A percentile compares a stretch with the other conserved stretches of the same genome.
These are phyloP conservation scores for Tulasnella sp. DNA, from an alignment of 768 basidiomycete genomes.

Conservation along the genomic window DNA sequence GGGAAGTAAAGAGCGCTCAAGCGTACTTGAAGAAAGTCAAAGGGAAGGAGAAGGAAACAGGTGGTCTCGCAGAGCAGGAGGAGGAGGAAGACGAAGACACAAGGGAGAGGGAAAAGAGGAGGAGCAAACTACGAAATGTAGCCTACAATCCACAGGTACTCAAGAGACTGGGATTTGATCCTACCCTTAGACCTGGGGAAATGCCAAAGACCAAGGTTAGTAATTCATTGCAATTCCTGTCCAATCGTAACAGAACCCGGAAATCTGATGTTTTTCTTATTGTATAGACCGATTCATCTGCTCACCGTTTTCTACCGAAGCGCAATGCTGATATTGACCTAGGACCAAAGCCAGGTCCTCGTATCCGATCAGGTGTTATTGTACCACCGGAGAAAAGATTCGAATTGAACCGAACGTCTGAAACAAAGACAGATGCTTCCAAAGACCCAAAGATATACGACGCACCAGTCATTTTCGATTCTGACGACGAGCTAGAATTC, in stretches of 20 bases:
- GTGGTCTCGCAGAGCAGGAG: slow-evolving; percentile 34
- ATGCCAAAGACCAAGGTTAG: slow-evolving; percentile 30
- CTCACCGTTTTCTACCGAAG: neutral
- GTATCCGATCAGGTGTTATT: slow-evolving; percentile 47
- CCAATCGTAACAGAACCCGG: neutral
- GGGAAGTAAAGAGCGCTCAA: slow-evolving; percentile 28
- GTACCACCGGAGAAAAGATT: slow-evolving; percentile 27
- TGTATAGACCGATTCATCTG: slow-evolving; percentile 2
- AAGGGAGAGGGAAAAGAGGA: slow-evolving; percentile 16
- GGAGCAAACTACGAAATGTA: slow-evolving; percentile 29
- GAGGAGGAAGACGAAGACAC: slow-evolving; percentile 33
- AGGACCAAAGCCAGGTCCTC: slow-evolving; percentile 50
- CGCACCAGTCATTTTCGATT: too few species aligned
- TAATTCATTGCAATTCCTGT: neutral
- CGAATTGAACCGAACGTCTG: slow-evolving; percentile 10
- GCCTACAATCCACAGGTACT: slow-evolving; percentile 51
- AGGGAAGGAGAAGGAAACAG: slow-evolving; percentile 1
- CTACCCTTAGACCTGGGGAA: slow-evolving; percentile 37
- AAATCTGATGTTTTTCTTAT: neutral
- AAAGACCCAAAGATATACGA: too few species aligned
- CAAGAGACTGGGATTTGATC: slow-evolving; percentile 68
- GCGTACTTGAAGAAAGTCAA: neutral
- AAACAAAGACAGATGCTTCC: too few species aligned
- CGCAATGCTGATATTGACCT: slow-evolving; percentile 36
- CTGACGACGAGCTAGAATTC: too few species aligned